Evolutionary conservation across 2,329 filamentous ascomycete species (phyloP).

Genomic region (Blastomyces parvus): DNA sequence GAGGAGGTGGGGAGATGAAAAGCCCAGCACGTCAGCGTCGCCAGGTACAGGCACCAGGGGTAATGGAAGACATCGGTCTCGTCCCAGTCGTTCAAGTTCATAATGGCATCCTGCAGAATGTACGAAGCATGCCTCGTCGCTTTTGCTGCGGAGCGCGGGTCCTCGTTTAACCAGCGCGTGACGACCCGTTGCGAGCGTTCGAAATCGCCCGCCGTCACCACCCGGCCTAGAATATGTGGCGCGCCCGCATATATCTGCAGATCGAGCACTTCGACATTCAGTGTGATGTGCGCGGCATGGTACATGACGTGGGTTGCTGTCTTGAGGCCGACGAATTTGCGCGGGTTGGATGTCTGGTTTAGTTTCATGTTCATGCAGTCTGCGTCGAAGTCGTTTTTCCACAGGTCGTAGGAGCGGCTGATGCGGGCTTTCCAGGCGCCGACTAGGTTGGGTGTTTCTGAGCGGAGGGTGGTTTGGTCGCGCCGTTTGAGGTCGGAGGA

Average conservation of each 20-base stretch:
- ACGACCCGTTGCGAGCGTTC: constrained; percentile 42
- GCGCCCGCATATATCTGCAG: constrained; percentile 55
- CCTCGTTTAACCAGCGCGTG: constrained; percentile 41
- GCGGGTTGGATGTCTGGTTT: constrained; percentile 23
- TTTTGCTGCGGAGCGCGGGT: constrained; percentile 29
- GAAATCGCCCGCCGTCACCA: constrained; percentile 44
- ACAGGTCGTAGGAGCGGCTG: constrained; percentile 45
- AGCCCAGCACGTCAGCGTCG: constrained; percentile 50
- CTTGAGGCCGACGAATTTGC: constrained; percentile 41
- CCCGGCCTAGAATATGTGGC: constrained; percentile 48
- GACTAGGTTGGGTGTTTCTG: constrained; percentile 27
- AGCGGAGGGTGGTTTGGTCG: constrained; percentile 52
- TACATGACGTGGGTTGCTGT: constrained; percentile 48
- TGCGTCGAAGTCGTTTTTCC: constrained; percentile 50
- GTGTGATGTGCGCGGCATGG: constrained; percentile 47
- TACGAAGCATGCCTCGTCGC: constrained; percentile 47
- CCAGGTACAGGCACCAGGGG: constrained; percentile 53
- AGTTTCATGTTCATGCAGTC: constrained; percentile 38
- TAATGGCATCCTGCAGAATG: constrained; percentile 43
- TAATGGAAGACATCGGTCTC: constrained; percentile 50
- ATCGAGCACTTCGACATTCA: constrained; percentile 52
- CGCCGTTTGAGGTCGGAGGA: constrained; percentile 53
- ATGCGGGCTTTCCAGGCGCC: constrained; percentile 46
- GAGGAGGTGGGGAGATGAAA: constrained; percentile 40
- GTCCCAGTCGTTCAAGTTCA: constrained; percentile 43